A percentile compares a stretch with the other conserved stretches of the same genome.
Conservation (phyloP, 805 yeast species). For the Metschnikowia santaceciliae region DNA sequence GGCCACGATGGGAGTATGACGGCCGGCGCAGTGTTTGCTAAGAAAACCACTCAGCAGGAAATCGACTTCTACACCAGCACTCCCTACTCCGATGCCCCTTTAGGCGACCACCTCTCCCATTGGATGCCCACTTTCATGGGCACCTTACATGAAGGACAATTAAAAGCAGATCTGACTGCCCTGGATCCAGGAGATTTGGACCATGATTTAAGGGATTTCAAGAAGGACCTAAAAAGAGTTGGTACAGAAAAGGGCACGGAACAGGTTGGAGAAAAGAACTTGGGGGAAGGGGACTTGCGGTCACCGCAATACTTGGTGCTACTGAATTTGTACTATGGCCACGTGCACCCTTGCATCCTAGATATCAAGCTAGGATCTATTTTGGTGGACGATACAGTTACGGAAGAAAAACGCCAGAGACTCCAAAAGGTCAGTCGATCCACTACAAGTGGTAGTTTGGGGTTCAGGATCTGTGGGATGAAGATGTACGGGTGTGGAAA, state of each 20-base stretch:
- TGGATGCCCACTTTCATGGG: slow-evolving; percentile 71
- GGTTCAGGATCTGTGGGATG: slow-evolving; percentile 88
- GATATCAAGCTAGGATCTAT: slow-evolving; percentile 80
- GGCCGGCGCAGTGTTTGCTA: slow-evolving; percentile 69
- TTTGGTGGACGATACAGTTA: slow-evolving; percentile 54
- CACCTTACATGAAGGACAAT: slow-evolving; percentile 42
- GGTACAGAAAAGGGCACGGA: not conserved
- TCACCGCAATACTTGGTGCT: slow-evolving; percentile 52
- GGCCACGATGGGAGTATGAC: slow-evolving; percentile 84
- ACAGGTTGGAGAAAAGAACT: not conserved
- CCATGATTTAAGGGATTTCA: not conserved
- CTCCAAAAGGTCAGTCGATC: slow-evolving; percentile 56
- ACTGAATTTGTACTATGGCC: slow-evolving; percentile 64
- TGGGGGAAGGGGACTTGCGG: not conserved
- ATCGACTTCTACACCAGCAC: slow-evolving; percentile 61
- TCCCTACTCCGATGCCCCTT: slow-evolving; percentile 20
- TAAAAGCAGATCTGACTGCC: not conserved
- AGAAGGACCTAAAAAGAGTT: not conserved
- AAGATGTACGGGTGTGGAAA: slow-evolving; percentile 35
- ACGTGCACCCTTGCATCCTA: slow-evolving; percentile 61
- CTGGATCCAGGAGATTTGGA: too few species aligned
- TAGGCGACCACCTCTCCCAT: slow-evolving; percentile 38
- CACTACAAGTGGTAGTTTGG: slow-evolving; percentile 79
- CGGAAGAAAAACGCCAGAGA: slow-evolving; percentile 56
- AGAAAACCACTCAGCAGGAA: slow-evolving; percentile 63